phyloP scores from a whole-genome alignment of 2,329 filamentous ascomycete genomes.

The Aspergillus sp. region DNA sequence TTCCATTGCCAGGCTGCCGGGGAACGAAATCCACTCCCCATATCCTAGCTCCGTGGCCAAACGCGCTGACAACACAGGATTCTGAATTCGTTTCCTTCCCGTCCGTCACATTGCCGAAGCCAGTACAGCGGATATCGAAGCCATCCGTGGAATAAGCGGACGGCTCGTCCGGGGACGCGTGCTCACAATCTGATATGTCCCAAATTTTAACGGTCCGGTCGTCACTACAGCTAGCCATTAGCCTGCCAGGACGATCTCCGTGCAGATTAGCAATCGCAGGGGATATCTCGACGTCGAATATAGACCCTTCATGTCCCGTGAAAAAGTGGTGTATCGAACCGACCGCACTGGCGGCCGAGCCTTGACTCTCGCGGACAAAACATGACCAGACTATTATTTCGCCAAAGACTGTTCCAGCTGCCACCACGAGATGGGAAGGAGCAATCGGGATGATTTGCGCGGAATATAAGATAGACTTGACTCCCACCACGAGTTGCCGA shows the following conservation, averaged over 20 bases:
- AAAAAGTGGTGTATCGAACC: constrained; percentile 56
- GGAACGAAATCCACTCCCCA: constrained; percentile 76
- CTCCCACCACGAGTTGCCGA: constrained; percentile 48
- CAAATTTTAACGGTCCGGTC: constrained; percentile 87
- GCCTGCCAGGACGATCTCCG: constrained; percentile 46
- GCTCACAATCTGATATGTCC: constrained; percentile 66
- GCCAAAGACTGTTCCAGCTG: constrained; percentile 89
- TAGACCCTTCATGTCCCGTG: constrained; percentile 80
- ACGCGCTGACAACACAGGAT: constrained; percentile 66
- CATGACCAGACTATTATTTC: constrained; percentile 90
- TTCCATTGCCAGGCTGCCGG: constrained; percentile 19
- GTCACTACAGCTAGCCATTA: constrained; percentile 93
- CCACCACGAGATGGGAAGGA: constrained; percentile 65
- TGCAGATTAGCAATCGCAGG: constrained; percentile 45
- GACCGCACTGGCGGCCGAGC: constrained; percentile 18
- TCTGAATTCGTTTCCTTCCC: constrained; percentile 36
- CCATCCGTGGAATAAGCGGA: constrained; percentile 39
- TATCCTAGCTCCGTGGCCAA: constrained; percentile 86
- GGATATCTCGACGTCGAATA: constrained; percentile 86
- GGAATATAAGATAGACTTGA: constrained; percentile 84
- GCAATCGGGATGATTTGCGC: constrained; percentile 69
- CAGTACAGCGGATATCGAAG: constrained; percentile 55
- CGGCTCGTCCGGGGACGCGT: constrained; percentile 28
- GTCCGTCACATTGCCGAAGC: constrained; percentile 54
- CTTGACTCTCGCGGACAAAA: constrained; percentile 30